Base-by-base conservation (phyloP, 2,329 filamentous ascomycete genomes). In the Penicillium sp. region DNA sequence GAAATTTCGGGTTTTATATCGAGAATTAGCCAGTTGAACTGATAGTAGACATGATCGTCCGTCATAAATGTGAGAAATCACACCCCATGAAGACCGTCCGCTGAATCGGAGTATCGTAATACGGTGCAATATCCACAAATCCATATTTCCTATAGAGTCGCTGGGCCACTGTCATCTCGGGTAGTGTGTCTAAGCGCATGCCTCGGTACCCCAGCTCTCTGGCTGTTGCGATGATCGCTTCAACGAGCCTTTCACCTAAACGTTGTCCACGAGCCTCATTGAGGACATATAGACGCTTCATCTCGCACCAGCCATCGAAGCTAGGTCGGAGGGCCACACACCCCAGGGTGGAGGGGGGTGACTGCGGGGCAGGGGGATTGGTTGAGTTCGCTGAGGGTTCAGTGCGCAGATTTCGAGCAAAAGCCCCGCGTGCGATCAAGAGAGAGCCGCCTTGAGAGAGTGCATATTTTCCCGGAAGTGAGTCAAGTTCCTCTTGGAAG, bases 201-300 rank as follows among this genome's bases (percentile, higher is more conserved):
- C 79, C 77, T 9, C 61, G 58, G 63, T 85, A 86, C 0, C 79
- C 79, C 40, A 80, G 52, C 5, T 70, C 62, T 53, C 63, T 73
- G 19, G 82, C 83, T 32, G 71, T 68, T 5, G 66, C 64, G 5
- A 85, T 62, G 3, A 79, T 73, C 0, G 65, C 67, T 42, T 75
- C 67, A 4, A 82, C 74, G 16, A 86, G 68, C 3, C 70, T 69
- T 47, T 72, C 74, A 1, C 82, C 81, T 1, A 82, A 63, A 0
- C 81, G 80, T 11, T 73, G 60, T 2, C 82, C 79, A 23, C 82
- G 76, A 1, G 76, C 75, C 38, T 70, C 62, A 0, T 79, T 79
- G 2, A 69, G 56, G 8, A 83, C 75, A 59, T 82, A 86, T 0
- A 86, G 70, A 1, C 83, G 74, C 64, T 86, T 86, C 71, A 85